Conservation (phyloP, 371 early-diverging fungal genomes). For the Mortierella sp. region DNA sequence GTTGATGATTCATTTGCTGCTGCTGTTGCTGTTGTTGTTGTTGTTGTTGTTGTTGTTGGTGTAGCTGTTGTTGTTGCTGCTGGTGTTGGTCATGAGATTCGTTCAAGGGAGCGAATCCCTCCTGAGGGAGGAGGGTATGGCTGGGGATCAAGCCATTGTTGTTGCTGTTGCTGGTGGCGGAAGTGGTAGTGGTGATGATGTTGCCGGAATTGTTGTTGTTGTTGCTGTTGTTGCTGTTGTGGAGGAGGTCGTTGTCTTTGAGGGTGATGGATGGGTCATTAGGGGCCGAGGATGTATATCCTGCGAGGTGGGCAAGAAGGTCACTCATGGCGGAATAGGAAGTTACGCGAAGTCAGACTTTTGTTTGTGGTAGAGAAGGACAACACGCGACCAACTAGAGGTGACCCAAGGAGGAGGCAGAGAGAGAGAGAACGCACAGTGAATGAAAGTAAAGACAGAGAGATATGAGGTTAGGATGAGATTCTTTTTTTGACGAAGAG, state of each 20-base stretch:
- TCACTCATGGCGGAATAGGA: constrained; percentile 28
- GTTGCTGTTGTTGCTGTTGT: constrained; percentile 13
- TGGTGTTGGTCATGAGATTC: constrained; percentile 44
- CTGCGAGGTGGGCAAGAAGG: constrained; percentile 32
- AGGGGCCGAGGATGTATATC: constrained; percentile 44
- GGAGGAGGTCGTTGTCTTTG: constrained; percentile 37
- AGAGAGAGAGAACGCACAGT: not conserved
- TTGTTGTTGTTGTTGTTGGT: constrained; percentile 34
- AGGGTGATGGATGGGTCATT: constrained; percentile 41
- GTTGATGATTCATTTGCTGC: constrained; percentile 22
- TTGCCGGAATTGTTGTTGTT: not conserved
- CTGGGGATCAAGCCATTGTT: constrained; percentile 4
- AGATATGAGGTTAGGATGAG: not conserved
- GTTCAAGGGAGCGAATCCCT: constrained; percentile 30
- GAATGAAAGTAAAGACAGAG: constrained; percentile 3
- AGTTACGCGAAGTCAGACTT: constrained; percentile 27
- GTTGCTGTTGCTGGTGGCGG: not conserved
- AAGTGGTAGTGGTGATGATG: not conserved
- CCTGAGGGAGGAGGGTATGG: constrained; percentile 29
- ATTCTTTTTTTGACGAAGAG: not conserved
- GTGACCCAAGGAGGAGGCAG: not conserved
- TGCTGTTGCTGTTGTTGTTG: constrained; percentile 35
- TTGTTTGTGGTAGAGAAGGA: constrained; percentile 1
- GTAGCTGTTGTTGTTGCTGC: constrained; percentile 31
- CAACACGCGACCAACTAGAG: constrained; percentile 10